Conservation (phyloP, 179 eudicot species). For the Corrigiola litoralis region DNA sequence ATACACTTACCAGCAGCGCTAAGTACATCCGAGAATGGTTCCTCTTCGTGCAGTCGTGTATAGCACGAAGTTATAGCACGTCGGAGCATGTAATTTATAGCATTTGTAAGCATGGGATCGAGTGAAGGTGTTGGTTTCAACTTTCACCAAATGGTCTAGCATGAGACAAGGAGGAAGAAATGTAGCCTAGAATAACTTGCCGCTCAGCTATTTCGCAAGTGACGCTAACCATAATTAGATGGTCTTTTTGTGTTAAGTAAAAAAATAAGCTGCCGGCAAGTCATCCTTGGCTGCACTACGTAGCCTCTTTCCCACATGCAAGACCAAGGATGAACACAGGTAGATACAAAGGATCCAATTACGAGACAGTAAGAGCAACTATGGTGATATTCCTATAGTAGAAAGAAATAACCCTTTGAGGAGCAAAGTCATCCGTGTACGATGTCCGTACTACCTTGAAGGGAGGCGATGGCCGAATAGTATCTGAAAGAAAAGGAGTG, state of each 20-base stretch:
- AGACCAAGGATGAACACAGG: constrained; percentile 27
- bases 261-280: constrained; percentile 29
- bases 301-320: constrained; percentile 33
- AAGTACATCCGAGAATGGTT: no score
- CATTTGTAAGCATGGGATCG: no score
- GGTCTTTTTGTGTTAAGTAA: background rate
- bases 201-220: constrained; percentile 11
- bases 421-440: no score
- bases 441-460: no score
- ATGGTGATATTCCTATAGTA: background rate
- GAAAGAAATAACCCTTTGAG: background rate
- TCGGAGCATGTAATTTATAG: no score
- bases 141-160: constrained; percentile 33
- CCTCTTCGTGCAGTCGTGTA: no score
- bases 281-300: constrained; percentile 32
- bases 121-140: no score
- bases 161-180: constrained; percentile 31
- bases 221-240: background rate
- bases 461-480: no score
- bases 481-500: no score
- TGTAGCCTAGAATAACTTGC: constrained; percentile 55
- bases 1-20: no score
- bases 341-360: constrained; percentile 9
- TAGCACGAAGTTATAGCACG: no score
- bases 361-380: no score